Evolutionary conservation across 108 stramenopile species (phyloP).

Genomic region (Licmophora abbreviata): DNA sequence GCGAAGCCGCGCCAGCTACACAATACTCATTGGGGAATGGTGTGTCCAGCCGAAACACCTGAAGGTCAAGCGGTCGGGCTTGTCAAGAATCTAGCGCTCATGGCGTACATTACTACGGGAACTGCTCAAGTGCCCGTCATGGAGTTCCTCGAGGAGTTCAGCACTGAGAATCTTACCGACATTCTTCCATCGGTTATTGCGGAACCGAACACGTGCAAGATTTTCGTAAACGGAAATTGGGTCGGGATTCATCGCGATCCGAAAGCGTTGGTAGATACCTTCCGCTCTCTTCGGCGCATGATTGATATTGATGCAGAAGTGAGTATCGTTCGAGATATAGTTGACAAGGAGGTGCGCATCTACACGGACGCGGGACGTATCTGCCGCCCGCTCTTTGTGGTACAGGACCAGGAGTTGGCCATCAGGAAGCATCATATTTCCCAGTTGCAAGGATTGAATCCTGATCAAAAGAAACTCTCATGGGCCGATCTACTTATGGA

Average conservation of each 20-base stretch:
- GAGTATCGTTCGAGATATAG: slow-evolving; percentile 91
- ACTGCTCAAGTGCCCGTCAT: slow-evolving; percentile 83
- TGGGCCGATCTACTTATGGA: slow-evolving; percentile 79
- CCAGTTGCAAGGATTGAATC: slow-evolving; percentile 77
- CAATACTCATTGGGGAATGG: slow-evolving; percentile 98
- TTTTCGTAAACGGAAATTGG: slow-evolving; percentile 95
- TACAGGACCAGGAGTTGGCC: slow-evolving; percentile 77
- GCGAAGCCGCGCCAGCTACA: slow-evolving; percentile 95
- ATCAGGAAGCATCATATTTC: slow-evolving; percentile 64
- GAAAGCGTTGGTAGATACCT: slow-evolving; percentile 53
- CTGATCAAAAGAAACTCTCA: slow-evolving; percentile 60
- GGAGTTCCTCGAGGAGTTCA: slow-evolving; percentile 84
- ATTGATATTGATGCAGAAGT: slow-evolving; percentile 95
- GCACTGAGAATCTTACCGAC: slow-evolving; percentile 90
- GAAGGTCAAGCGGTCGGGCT: slow-evolving; percentile 97
- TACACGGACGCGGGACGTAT: slow-evolving; percentile 97
- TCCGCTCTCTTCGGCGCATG: slow-evolving; percentile 79
- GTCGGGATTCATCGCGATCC: slow-evolving; percentile 85
- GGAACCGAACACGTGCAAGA: slow-evolving; percentile 89
- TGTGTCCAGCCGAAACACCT: slow-evolving; percentile 94
- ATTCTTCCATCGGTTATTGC: slow-evolving; percentile 91
- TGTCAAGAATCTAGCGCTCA: slow-evolving; percentile 93
- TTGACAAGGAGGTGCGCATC: slow-evolving; percentile 92
- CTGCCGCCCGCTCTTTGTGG: slow-evolving; percentile 93
- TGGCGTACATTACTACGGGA: slow-evolving; percentile 95